A percentile compares a stretch with the other conserved stretches of the same genome.
These are phyloP conservation scores for Mikania micrantha DNA, from an alignment of 129 eudicot genomes.

Conservation along the genomic window DNA sequence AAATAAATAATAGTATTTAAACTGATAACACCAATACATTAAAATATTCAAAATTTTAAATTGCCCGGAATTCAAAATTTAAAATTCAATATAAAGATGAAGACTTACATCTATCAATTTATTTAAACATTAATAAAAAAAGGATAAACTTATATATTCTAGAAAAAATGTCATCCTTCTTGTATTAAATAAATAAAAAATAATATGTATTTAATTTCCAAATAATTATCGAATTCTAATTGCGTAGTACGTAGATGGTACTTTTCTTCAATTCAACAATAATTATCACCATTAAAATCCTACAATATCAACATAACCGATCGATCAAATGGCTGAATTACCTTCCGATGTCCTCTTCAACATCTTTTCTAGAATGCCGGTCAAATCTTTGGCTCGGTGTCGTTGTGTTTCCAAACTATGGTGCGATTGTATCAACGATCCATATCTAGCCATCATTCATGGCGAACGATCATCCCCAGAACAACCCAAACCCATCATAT, in stretches of 20 bases:
- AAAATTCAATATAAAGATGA: too few species aligned
- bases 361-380: neutral
- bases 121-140: too few species aligned
- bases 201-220: neutral
- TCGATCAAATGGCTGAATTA: constrained; percentile 2
- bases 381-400: neutral
- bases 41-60: too few species aligned
- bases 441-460: neutral
- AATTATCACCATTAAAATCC: neutral
- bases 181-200: neutral
- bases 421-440: neutral
- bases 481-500: neutral
- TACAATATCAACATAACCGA: too few species aligned
- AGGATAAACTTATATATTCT: too few species aligned
- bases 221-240: too few species aligned
- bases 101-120: too few species aligned
- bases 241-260: too few species aligned
- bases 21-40: too few species aligned
- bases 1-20: too few species aligned
- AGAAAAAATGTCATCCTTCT: neutral
- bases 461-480: neutral
- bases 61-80: too few species aligned
- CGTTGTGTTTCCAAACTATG: neutral
- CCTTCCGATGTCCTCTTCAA: neutral
- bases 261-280: neutral